Base-by-base conservation (phyloP, 768 basidiomycete species). In the Lactarius sanguifluus region DNA sequence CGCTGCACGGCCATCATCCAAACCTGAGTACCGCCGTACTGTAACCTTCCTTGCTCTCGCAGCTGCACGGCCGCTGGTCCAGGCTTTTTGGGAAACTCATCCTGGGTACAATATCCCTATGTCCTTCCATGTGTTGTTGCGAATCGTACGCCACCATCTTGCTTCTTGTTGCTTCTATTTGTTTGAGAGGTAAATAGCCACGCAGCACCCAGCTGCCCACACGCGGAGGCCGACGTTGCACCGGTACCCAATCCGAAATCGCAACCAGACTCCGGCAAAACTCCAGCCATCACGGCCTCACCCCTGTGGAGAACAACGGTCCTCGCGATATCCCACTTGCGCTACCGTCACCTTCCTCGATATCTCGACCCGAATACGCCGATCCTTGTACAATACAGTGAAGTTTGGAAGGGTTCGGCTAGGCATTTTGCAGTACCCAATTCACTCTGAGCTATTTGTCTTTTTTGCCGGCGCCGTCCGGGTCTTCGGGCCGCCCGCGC, bases 291-390 rank as follows among this genome's bases (percentile, higher is more conserved):
- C n/a, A n/a, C n/a, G n/a, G n/a, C 16, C 18, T 18, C n/a, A 23
- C 20, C 18, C 18, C 32, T 28, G 34, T 28, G 10, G n/a, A 50
- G 25, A 50, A 16, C 47, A 9, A 57, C n/a, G 12, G 18, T 0
- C 4, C 70, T 77, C 40, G 76, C 79, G n/a, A 70, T 81, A 8
- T 72, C 74, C 2, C 77, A 77, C 66, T 81, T 25, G 78, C 61
- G 76, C 75, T 1, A 40, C 74, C 5, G 69, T 79, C 34, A 74
- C 76, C 30, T 71, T 80, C 18, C 72, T 80, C 28, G 81, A 82
- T 28, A 81, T 81, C 60, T 79, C 70, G 75, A 74, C 59, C 73
- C 78, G n/a, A 79, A 2, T 80, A 79, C 0, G 69, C 77, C 59
- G 72, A 73, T 40, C 74, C 75, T 8, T 79, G 82, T 3, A 81